Evolutionary conservation across 1,284 basidiomycete genomes (phyloP), one percentile per base, ranked within the genome.

Genomic region (Pascua guehoae): DNA sequence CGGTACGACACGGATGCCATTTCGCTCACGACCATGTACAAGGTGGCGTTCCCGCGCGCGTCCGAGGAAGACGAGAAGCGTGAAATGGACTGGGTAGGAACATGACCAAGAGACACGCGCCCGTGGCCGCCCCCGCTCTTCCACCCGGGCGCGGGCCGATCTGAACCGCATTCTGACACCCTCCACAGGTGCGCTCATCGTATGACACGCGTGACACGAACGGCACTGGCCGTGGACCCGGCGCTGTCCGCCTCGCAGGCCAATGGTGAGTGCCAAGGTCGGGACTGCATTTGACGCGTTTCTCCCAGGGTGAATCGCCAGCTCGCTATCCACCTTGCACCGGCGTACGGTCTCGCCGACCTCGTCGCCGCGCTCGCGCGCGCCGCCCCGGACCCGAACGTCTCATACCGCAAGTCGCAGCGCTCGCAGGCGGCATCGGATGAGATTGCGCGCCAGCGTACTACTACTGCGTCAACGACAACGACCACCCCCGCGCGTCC

Each of bases 11-110:
- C 95, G 8, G 86, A 91, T 63, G 94, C 94, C 24, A 84, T 99
- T 76, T 92, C 89, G 58, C 86, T 95, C 16, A 96, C 93, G 7
- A 96, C 95, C 60, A 96, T 99, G 91, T 98, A 92, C 81, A 90
- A 92, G 66, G 91, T 94, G 32, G 92, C 94, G 0, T 98, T 94
- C 79, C 95, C 96, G 10, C 85, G 81, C 53, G 89, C 93, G 0
- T 79, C 82, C 38, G 89, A 91, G 3, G 82, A 83, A 47, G 86
- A 88, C 17, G 95, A 98, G 78, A 86, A 85, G 70, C 79, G 79
- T 38, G 95, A 98, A 78, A 84, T 89, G 66, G 82, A 84, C 50
- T 97, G 89, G 88, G 86, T 75, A 56, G 47, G 67, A 38, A n/a
- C 36, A n/a, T 17, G 12, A 45, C 46, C 18, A 16, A 39, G 12